Percentiles rank a stretch among this genome's conserved stretches.
Evolutionary conservation across 345 rosid genomes (phyloP).

Genomic region (Hirschfeldia incana): DNA sequence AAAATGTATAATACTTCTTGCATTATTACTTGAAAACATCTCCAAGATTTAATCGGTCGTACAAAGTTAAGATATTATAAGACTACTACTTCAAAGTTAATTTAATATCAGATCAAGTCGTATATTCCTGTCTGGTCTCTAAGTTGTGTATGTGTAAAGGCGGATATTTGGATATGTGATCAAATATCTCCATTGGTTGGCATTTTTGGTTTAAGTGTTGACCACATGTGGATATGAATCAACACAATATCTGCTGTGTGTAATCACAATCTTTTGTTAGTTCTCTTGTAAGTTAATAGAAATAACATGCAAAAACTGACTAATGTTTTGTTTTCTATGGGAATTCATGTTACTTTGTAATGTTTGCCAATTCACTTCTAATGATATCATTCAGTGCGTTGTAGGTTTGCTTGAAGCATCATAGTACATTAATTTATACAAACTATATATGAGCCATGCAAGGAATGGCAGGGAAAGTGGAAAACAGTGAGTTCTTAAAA

Average conservation of each 20-base stretch:
- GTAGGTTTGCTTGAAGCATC: too few relatives aligned
- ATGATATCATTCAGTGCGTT: not conserved
- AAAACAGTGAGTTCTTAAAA: not conserved
- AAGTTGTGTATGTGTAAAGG: not conserved
- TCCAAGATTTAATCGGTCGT: not conserved
- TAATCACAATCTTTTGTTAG: conserved; percentile 1
- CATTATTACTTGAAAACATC: not conserved
- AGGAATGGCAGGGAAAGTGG: not conserved
- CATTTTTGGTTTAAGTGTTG: not conserved
- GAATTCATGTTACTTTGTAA: not conserved
- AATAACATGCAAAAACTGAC: conserved; percentile 20
- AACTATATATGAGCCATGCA: not conserved
- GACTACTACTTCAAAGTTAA: not conserved
- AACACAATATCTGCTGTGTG: not conserved
- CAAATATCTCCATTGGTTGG: conserved; percentile 10
- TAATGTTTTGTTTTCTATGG: not conserved
- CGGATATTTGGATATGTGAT: not conserved
- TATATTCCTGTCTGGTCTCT: not conserved
- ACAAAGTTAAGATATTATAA: not conserved
- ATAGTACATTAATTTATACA: not conserved
- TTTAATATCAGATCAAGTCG: not conserved
- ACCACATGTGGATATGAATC: conserved; percentile 27
- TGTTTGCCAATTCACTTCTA: not conserved
- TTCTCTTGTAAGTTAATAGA: not conserved
- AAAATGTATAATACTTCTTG: not conserved